Evolutionary conservation across 108 stramenopile genomes (phyloP).

Genomic region (Conticribra weissflogii): DNA sequence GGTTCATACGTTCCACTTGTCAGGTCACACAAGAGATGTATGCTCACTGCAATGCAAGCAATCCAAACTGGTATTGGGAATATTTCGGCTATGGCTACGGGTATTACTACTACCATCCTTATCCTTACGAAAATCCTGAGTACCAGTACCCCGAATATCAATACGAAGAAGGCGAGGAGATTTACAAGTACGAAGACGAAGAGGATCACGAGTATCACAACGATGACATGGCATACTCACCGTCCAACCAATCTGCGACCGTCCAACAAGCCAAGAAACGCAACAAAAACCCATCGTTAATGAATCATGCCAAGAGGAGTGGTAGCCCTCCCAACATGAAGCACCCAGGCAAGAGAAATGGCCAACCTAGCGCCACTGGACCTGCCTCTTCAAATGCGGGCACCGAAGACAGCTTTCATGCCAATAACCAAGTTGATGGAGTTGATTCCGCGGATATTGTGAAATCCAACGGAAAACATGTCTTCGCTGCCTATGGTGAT

Average conservation of each 20-base stretch:
- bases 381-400: neutral
- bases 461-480: conserved; percentile 19
- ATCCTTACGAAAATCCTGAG: no score
- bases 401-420: conserved; percentile 8
- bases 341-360: neutral
- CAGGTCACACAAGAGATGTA: conserved; percentile 12
- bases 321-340: neutral
- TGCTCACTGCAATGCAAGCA: conserved; percentile 20
- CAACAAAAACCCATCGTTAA: neutral
- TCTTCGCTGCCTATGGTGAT: conserved; percentile 38
- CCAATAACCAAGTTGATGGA: conserved; percentile 11
- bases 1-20: no score
- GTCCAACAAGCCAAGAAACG: neutral
- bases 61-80: conserved; percentile 19
- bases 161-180: neutral
- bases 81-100: conserved; percentile 10
- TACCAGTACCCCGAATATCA: no score
- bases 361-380: no score
- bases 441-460: conserved; percentile 13
- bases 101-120: neutral
- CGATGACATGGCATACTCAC: neutral
- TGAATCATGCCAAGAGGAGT: neutral
- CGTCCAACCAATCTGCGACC: neutral
- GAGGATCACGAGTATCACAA: neutral
- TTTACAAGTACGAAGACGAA: neutral